A percentile compares a stretch with the other conserved stretches of the same genome.
Evolutionary conservation across 495 filamentous ascomycete genomes (phyloP).

Genomic region (Chaetomium cochliodes): DNA sequence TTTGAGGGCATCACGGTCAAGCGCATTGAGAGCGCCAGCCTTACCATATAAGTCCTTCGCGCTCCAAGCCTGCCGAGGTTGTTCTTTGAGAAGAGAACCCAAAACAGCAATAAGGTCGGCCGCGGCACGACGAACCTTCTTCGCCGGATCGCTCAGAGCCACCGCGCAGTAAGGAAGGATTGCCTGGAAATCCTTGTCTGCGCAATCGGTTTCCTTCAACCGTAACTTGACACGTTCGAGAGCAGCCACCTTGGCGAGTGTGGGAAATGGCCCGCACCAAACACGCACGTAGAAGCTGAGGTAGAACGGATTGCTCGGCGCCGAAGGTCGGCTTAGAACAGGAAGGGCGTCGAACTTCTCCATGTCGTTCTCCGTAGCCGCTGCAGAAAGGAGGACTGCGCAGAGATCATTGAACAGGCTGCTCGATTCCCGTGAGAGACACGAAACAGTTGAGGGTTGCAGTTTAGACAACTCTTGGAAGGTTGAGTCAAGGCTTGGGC

Average conservation of each 20-base stretch:
- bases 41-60: slow-evolving; percentile 50
- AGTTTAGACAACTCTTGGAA: slow-evolving; percentile 38
- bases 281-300: slow-evolving; percentile 73
- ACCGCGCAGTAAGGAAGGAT: slow-evolving; percentile 72
- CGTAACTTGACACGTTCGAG: slow-evolving; percentile 57
- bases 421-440: slow-evolving; percentile 45
- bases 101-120: slow-evolving; percentile 59
- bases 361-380: slow-evolving; percentile 50
- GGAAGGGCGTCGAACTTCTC: slow-evolving; percentile 57
- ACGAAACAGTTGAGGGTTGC: slow-evolving; percentile 45
- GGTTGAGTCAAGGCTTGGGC: slow-evolving; percentile 26
- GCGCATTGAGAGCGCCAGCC: slow-evolving; percentile 53
- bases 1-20: slow-evolving; percentile 55
- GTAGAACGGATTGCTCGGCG: slow-evolving; percentile 61
- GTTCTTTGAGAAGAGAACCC: slow-evolving; percentile 27
- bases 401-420: slow-evolving; percentile 56
- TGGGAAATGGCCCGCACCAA: slow-evolving; percentile 70
- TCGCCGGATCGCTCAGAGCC: slow-evolving; percentile 70
- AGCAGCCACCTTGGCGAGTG: slow-evolving; percentile 63
- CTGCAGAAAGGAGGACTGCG: slow-evolving; percentile 61
- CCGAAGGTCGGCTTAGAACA: slow-evolving; percentile 56
- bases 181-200: slow-evolving; percentile 67
- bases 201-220: slow-evolving; percentile 49
- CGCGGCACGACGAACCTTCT: slow-evolving; percentile 71
- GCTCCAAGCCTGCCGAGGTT: slow-evolving; percentile 35